Conservation (phyloP, 495 filamentous ascomycete genomes). For the Podospora pseudocomata region DNA sequence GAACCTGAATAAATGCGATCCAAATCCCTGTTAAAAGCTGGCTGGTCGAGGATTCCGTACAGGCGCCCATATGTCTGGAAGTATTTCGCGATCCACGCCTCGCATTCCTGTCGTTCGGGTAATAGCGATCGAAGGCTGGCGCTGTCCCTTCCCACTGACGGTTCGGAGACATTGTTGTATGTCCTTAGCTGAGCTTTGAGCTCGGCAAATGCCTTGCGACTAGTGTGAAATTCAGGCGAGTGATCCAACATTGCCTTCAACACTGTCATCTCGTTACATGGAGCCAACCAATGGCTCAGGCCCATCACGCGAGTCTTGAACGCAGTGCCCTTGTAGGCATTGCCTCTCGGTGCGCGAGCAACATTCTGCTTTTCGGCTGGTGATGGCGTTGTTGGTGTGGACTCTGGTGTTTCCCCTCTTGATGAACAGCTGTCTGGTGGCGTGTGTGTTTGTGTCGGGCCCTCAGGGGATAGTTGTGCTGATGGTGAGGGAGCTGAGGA, state of each 20-base stretch:
- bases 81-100: constrained; percentile 17
- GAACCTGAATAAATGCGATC: constrained; percentile 14
- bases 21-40: constrained; percentile 11
- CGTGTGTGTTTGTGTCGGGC: constrained; percentile 6
- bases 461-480: neutral
- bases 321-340: constrained; percentile 12
- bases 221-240: constrained; percentile 18
- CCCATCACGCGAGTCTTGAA: constrained; percentile 25
- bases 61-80: constrained; percentile 19
- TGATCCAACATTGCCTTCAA: constrained; percentile 23
- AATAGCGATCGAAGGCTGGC: constrained; percentile 15
- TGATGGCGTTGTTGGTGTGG: neutral
- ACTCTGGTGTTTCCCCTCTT: constrained; percentile 13
- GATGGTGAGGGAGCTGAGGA: neutral
- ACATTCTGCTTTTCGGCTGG: constrained; percentile 1
- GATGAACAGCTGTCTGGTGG: constrained; percentile 20
- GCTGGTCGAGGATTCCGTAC: constrained; percentile 22
- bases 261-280: constrained; percentile 21
- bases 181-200: constrained; percentile 16
- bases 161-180: constrained; percentile 1
- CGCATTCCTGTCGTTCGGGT: constrained; percentile 18
- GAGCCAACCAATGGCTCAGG: constrained; percentile 26
- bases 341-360: neutral
- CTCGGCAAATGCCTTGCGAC: constrained; percentile 20
- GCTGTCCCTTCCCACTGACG: neutral